Base-by-base conservation (phyloP, 139 green algal species). In the Tetraselmis chui region DNA sequence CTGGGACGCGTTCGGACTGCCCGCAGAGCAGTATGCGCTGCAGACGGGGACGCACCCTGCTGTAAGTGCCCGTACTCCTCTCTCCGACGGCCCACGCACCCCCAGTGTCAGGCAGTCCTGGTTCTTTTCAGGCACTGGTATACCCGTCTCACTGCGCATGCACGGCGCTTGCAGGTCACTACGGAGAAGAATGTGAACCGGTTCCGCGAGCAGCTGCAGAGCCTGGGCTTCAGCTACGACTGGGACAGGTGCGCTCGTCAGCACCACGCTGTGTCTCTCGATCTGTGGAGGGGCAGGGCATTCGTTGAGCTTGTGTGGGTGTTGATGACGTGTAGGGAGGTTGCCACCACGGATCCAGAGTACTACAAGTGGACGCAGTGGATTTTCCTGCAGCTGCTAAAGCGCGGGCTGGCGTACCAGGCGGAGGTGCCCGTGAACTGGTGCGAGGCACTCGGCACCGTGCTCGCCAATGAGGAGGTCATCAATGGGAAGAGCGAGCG, bases 321-420 rank as follows among this genome's bases (percentile, higher is more conserved):
- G n/a, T n/a, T n/a, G n/a, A n/a, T n/a, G n/a, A n/a, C n/a, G n/a
- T n/a, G n/a, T n/a, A 82, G 97, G 0, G 97, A 99, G 90, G 28
- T 99, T 5, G 84, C 90, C 23, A 98, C 96, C 24, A 97, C 93
- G 1, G 94, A 98, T 77, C 89, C 94, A 1, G 82, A 91, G 25
- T 99, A 99, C 91, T 96, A 94, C 91, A 95, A 90, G 80, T 99
- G 97, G 97, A 99, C 97, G 1, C 97, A 99, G 87, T 99, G 97
- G 97, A 99, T 99, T 84, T 99, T 99, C 90, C 89, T 98, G 83
- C 86, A 98, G 91, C 92, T 99, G 80, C 92, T 96, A 79, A 91
- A 98, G 76, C 87, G 85, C 32, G 97, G 93, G 23, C 89, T 99
- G 77, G 97, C 97, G 27, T 99, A 99, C 89, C 94, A 97, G 87